Evolutionary conservation across 208 protist genomes (phyloP).

Genomic region (Porcisia deanei): DNA sequence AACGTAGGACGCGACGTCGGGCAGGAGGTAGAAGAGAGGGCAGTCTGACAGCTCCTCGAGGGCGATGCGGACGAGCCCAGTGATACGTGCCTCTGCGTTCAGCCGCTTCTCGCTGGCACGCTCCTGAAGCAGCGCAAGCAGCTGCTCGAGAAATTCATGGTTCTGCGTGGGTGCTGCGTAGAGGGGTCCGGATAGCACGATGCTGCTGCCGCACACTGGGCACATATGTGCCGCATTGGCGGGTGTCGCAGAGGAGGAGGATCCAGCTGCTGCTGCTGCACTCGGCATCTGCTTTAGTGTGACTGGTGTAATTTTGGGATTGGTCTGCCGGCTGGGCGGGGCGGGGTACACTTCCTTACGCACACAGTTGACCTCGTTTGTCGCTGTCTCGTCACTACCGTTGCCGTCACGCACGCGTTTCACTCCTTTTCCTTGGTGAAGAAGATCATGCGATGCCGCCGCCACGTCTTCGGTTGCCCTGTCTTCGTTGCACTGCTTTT

Average conservation of each 20-base stretch:
- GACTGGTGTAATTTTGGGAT: conserved; percentile 48
- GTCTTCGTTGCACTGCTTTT: background rate
- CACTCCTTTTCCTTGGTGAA: background rate
- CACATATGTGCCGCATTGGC: conserved; percentile 30
- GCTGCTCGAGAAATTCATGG: conserved; percentile 62
- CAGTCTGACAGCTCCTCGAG: conserved; percentile 88
- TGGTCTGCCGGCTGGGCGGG: conserved; percentile 38
- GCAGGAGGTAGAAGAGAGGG: conserved; percentile 87
- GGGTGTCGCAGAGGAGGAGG: background rate
- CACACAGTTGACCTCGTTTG: background rate
- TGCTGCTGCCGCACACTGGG: conserved; percentile 74
- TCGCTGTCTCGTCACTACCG: background rate
- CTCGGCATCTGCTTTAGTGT: conserved; percentile 33
- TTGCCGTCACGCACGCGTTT: conserved; percentile 9
- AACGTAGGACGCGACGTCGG: conserved; percentile 75
- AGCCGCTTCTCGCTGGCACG: conserved; percentile 59
- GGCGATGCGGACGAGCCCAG: conserved; percentile 78
- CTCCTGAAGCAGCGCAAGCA: conserved; percentile 71
- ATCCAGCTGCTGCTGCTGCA: background rate
- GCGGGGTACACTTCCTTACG: conserved; percentile 48
- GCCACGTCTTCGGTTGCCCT: background rate
- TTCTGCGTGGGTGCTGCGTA: conserved; percentile 93
- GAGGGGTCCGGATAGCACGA: conserved; percentile 92
- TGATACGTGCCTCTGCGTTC: conserved; percentile 70
- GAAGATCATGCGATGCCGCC: background rate